Conservation (phyloP, 163 green algal genomes). For the Scenedesmus sp. region DNA sequence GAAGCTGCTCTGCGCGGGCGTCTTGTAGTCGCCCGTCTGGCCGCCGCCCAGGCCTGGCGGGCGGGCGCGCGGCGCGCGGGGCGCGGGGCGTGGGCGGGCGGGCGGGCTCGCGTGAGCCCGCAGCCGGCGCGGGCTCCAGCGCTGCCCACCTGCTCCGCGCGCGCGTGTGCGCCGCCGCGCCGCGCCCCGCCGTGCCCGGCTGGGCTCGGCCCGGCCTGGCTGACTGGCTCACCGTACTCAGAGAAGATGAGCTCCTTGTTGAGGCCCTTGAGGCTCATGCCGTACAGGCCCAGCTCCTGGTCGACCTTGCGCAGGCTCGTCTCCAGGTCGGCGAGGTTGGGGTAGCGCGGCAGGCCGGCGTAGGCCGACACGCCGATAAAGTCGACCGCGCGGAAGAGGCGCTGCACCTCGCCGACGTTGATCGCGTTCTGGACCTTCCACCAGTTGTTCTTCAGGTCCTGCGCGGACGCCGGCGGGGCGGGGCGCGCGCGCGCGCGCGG, state of each 20-base stretch:
- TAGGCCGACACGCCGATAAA: conserved; percentile 43
- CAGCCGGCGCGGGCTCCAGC: no score
- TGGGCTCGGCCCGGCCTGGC: no score
- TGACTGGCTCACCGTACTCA: conserved; percentile 47
- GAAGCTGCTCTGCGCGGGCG: conserved; percentile 5
- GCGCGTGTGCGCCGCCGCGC: no score
- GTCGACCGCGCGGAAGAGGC: conserved; percentile 33
- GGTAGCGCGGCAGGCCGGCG: conserved; percentile 29
- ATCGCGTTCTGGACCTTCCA: conserved; percentile 25
- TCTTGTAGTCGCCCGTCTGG: conserved; percentile 33
- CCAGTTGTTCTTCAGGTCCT: conserved; percentile 46
- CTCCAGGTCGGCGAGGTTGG: conserved; percentile 29
- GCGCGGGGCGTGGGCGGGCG: no score
- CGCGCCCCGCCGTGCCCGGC: no score
- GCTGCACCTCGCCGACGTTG: conserved; percentile 20
- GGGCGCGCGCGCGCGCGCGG: no score
- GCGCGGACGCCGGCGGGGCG: not conserved
- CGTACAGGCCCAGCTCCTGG: conserved; percentile 41
- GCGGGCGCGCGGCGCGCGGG: no score
- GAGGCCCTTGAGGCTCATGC: conserved; percentile 32
- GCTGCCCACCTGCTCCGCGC: no score
- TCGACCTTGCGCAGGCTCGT: conserved; percentile 24
- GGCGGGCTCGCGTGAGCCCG: no score
- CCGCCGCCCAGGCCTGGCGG: conserved; percentile 38
- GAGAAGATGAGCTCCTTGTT: conserved; percentile 46